Evolutionary conservation across 148 eudicot genomes (phyloP).

Genomic region (Vaccinium macrocarpon): DNA sequence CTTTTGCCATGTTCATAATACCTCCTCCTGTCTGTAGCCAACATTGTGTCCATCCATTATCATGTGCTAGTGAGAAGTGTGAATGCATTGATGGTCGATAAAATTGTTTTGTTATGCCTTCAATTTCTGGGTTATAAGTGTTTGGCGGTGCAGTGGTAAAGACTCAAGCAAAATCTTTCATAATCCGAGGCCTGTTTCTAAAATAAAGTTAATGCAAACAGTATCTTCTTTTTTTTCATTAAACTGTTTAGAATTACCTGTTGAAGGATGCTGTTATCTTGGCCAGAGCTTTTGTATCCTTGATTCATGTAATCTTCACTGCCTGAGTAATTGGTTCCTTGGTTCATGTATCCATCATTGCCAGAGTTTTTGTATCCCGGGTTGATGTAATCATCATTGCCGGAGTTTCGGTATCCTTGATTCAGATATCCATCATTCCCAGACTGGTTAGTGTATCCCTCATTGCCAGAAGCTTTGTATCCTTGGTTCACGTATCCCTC

Average conservation of each 20-base stretch:
- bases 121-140: background rate
- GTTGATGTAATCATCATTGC: conserved; percentile 35
- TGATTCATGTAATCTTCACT: conserved; percentile 40
- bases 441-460: conserved; percentile 22
- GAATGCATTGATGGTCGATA: background rate
- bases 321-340: background rate
- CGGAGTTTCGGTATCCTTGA: conserved; percentile 38
- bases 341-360: conserved; percentile 21
- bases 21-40: conserved; percentile 57
- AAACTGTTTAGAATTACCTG: background rate
- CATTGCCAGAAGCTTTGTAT: conserved; percentile 32
- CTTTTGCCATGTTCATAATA: conserved; percentile 62
- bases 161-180: too few relatives aligned
- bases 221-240: background rate
- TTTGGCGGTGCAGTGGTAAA: background rate
- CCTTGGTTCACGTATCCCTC: conserved; percentile 42
- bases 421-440: conserved; percentile 31
- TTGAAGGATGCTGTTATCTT: background rate
- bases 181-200: too few relatives aligned
- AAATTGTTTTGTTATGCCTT: background rate
- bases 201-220: too few relatives aligned
- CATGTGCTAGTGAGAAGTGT: background rate
- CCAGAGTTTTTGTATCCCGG: conserved; percentile 37
- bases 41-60: background rate
- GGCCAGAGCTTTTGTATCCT: conserved; percentile 34